A percentile compares a stretch with the other conserved stretches of the same genome.
Conservation (phyloP, 306 rosid species). For the Astragalus glycyphyllos region DNA sequence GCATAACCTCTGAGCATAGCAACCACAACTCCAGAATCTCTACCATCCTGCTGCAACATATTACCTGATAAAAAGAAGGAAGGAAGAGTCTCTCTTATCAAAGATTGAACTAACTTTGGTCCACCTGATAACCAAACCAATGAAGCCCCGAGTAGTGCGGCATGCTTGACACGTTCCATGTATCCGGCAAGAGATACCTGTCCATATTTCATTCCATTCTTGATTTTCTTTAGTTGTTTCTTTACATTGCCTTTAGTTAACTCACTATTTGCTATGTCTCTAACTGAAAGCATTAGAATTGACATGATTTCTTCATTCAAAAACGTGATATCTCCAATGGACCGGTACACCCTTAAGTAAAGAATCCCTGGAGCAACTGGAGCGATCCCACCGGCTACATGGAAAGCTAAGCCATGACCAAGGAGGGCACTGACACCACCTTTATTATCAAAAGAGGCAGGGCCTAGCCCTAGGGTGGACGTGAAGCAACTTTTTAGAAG, state of each 20-base stretch:
- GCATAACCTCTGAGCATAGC: slow-evolving; percentile 81
- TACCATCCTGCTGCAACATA: slow-evolving; percentile 54
- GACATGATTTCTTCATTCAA: slow-evolving; percentile 77
- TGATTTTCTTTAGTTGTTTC: slow-evolving; percentile 60
- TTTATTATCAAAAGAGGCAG: slow-evolving; percentile 49
- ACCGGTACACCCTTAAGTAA: slow-evolving; percentile 75
- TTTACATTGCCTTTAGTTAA: slow-evolving; percentile 57
- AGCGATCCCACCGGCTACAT: slow-evolving; percentile 65
- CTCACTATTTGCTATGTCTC: slow-evolving; percentile 71
- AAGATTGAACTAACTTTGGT: slow-evolving; percentile 61
- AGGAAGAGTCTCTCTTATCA: slow-evolving; percentile 80
- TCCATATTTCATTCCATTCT: slow-evolving; percentile 69
- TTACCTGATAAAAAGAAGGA: slow-evolving; percentile 77
- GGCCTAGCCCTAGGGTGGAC: slow-evolving; percentile 78
- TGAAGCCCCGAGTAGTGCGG: slow-evolving; percentile 87
- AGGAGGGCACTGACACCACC: slow-evolving; percentile 87
- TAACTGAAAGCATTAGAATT: slow-evolving; percentile 72
- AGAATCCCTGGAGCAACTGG: slow-evolving; percentile 95
- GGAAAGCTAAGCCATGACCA: slow-evolving; percentile 76
- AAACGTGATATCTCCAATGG: slow-evolving; percentile 71
- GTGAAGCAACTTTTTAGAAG: slow-evolving; percentile 88
- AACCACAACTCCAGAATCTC: slow-evolving; percentile 65
- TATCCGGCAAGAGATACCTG: slow-evolving; percentile 77
- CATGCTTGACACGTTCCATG: slow-evolving; percentile 73
- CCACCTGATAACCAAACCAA: slow-evolving; percentile 94